Percentiles rank a stretch among this genome's conserved stretches.
Evolutionary conservation across 1,139 yeast genomes (phyloP).

Genomic region (Geotrichum carabidarum): DNA sequence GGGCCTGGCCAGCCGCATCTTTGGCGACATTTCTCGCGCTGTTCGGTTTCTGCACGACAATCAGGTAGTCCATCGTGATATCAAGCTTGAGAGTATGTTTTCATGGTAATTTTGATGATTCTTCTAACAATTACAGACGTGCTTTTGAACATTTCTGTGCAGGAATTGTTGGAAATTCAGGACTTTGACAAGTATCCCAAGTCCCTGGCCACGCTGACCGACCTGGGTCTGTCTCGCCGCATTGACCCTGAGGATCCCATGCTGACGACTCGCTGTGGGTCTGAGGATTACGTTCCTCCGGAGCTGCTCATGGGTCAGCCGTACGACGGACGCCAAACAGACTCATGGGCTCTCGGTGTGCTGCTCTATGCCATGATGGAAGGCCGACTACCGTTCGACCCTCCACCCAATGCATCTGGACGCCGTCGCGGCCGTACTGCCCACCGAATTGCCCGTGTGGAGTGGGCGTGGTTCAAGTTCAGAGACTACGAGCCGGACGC

Average conservation of each 20-base stretch:
- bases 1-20: constrained; percentile 48
- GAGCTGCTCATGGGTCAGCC: constrained; percentile 85
- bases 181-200: constrained; percentile 23
- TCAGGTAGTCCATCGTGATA: constrained; percentile 75
- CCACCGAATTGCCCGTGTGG: constrained; percentile 85
- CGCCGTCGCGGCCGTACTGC: constrained; percentile 60
- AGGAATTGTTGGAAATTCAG: background rate
- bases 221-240: constrained; percentile 78
- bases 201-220: constrained; percentile 64
- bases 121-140: constrained; percentile 11
- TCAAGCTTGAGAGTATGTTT: constrained; percentile 61
- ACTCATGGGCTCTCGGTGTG: constrained; percentile 93
- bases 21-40: constrained; percentile 64
- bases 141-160: background rate
- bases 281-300: constrained; percentile 93
- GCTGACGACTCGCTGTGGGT: constrained; percentile 84
- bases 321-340: constrained; percentile 85
- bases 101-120: background rate
- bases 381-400: constrained; percentile 82
- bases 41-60: constrained; percentile 66
- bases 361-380: constrained; percentile 78
- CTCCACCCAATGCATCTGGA: constrained; percentile 33
- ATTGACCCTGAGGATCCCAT: constrained; percentile 56
- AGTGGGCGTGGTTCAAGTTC: constrained; percentile 70
- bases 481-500: constrained; percentile 14